Evolutionary conservation across 345 rosid genomes (phyloP).

Genomic region (Reutealis trisperma): DNA sequence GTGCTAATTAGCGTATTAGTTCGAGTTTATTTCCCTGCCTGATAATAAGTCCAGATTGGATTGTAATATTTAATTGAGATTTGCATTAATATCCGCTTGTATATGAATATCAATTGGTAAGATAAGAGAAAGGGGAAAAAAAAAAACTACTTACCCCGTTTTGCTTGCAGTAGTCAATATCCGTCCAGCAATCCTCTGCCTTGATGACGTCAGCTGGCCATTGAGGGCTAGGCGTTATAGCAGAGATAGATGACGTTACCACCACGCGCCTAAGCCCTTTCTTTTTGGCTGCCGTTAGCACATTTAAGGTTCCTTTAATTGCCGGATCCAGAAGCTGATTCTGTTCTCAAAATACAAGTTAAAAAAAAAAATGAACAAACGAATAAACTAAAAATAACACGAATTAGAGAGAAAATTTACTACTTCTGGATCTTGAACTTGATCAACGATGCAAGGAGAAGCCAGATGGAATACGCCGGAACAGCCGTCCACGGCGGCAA

Average conservation of each 20-base stretch:
- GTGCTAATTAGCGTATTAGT: no score
- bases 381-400: background rate
- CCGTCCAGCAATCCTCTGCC: constrained; percentile 86
- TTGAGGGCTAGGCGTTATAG: constrained; percentile 77
- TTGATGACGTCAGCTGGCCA: constrained; percentile 82
- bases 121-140: no score
- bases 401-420: background rate
- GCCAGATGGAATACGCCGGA: constrained; percentile 90
- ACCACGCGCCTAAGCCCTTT: constrained; percentile 79
- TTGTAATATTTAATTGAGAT: no score
- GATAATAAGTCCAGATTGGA: no score
- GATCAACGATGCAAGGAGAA: constrained; percentile 80
- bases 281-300: constrained; percentile 72
- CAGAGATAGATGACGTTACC: constrained; percentile 76
- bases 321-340: constrained; percentile 84
- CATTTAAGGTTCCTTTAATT: constrained; percentile 77
- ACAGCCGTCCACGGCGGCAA: constrained; percentile 65
- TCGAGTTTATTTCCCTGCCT: no score
- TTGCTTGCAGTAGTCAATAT: constrained; percentile 65
- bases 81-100: no score
- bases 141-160: constrained; percentile 51
- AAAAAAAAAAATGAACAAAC: background rate
- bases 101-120: no score
- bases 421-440: constrained; percentile 79
- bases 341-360: constrained; percentile 30